These are phyloP conservation scores for Dioszegia crocea DNA, from an alignment of 768 basidiomycete species.

Conservation along the genomic window DNA sequence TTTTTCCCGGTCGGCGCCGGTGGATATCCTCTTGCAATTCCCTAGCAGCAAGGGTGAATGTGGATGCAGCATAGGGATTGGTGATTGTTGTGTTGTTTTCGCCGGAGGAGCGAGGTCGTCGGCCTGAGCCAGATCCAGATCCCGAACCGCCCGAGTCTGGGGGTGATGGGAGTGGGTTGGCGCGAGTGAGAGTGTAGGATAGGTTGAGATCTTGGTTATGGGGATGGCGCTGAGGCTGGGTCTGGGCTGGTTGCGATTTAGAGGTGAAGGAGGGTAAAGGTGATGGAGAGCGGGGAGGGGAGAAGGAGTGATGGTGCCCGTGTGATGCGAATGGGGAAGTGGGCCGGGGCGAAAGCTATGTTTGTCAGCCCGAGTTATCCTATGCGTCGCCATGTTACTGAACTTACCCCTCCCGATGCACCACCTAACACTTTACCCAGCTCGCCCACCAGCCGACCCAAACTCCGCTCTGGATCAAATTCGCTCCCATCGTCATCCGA, in stretches of 20 bases:
- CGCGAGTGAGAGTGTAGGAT: conserved; percentile 33
- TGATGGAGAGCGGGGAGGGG: conserved; percentile 39
- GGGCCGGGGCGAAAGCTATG: conserved; percentile 34
- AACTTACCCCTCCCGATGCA: conserved; percentile 20
- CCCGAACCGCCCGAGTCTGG: conserved; percentile 20
- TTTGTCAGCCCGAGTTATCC: too few relatives aligned
- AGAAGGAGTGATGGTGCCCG: conserved; percentile 13
- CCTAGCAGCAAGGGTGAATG: conserved; percentile 1
- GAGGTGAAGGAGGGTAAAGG: conserved; percentile 20
- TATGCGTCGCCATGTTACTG: too few relatives aligned
- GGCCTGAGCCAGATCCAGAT: conserved; percentile 17
- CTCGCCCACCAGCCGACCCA: conserved; percentile 45
- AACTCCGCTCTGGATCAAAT: conserved; percentile 45
- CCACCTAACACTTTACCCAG: conserved; percentile 37
- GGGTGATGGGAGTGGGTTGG: conserved; percentile 31
- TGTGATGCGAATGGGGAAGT: conserved; percentile 39
- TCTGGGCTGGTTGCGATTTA: conserved; percentile 24
- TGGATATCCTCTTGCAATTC: conserved; percentile 13
- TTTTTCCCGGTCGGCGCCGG: not conserved
- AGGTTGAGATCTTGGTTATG: conserved; percentile 27
- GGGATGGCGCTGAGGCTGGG: conserved; percentile 26
- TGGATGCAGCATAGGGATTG: conserved; percentile 1
- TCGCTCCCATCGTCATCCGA: conserved; percentile 69
- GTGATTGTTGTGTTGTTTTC: conserved; percentile 6
- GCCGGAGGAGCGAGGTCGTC: not conserved